phyloP scores from a whole-genome alignment of 106 monocot genomes.

The Acorus calamus region DNA sequence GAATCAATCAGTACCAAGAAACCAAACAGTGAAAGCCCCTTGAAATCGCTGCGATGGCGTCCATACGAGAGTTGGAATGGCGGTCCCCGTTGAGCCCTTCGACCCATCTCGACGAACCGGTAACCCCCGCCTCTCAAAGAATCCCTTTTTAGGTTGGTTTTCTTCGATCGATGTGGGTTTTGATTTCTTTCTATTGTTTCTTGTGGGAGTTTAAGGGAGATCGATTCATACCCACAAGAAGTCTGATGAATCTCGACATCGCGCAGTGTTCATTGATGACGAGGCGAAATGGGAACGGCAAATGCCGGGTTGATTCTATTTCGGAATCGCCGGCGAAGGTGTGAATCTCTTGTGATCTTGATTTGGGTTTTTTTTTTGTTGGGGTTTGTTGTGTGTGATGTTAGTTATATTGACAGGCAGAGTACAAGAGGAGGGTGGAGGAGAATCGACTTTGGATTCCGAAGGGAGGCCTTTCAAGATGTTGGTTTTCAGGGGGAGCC shows the following conservation, averaged over 20 bases:
- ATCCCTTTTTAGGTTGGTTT: too few species aligned
- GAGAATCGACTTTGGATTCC: constrained; percentile 23
- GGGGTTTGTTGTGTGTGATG: background rate
- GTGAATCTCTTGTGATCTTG: background rate
- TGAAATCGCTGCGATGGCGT: too few species aligned
- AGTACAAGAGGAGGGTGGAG: constrained; percentile 35
- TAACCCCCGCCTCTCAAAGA: too few species aligned
- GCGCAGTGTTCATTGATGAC: constrained; percentile 16
- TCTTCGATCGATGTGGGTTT: too few species aligned
- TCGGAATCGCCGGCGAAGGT: constrained; percentile 15
- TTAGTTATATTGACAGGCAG: constrained; percentile 14
- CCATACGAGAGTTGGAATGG: too few species aligned
- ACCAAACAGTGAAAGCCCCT: too few species aligned
- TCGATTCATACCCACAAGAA: constrained; percentile 47
- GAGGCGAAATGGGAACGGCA: constrained; percentile 1
- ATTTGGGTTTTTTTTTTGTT: background rate
- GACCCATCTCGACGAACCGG: too few species aligned
- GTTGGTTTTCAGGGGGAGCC: constrained; percentile 23
- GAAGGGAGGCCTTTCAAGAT: constrained; percentile 38
- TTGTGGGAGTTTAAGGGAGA: constrained; percentile 19
- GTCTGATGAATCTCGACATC: constrained; percentile 32
- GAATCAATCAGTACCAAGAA: too few species aligned
- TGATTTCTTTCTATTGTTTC: background rate
- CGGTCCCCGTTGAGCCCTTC: too few species aligned
- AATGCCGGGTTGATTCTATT: background rate